Conservation (phyloP, 495 filamentous ascomycete genomes). For the Neurospora intermedia region DNA sequence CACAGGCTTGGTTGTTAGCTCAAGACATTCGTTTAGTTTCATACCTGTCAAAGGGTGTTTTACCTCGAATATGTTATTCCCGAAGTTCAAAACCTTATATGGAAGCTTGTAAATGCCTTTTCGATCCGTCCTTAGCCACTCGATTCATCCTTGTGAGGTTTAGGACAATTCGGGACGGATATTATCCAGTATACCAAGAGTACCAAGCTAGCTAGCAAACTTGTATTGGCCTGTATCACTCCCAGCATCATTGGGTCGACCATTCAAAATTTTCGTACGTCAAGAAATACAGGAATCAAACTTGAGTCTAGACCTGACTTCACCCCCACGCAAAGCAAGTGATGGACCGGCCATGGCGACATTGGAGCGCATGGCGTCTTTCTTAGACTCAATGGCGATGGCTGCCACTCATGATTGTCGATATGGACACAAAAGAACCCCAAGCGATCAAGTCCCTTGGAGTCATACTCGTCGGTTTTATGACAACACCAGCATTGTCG, state of each 20-base stretch:
- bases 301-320: neutral
- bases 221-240: neutral
- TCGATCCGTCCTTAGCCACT: no score
- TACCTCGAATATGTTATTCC: no score
- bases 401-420: neutral
- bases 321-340: neutral
- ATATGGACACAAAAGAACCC: neutral
- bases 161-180: no score
- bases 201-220: no score
- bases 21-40: no score
- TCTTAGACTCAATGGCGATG: neutral
- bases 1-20: no score
- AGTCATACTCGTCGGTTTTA: neutral
- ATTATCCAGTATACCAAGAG: no score
- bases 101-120: no score
- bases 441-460: neutral
- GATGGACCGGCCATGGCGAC: neutral
- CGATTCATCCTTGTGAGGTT: no score
- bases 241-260: neutral
- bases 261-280: neutral
- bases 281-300: neutral
- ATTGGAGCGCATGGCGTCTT: neutral
- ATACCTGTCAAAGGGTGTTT: no score
- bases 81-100: no score
- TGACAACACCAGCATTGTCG: neutral